Conservation (phyloP, 805 yeast species). For the Schizosaccharomyces japonicus region DNA sequence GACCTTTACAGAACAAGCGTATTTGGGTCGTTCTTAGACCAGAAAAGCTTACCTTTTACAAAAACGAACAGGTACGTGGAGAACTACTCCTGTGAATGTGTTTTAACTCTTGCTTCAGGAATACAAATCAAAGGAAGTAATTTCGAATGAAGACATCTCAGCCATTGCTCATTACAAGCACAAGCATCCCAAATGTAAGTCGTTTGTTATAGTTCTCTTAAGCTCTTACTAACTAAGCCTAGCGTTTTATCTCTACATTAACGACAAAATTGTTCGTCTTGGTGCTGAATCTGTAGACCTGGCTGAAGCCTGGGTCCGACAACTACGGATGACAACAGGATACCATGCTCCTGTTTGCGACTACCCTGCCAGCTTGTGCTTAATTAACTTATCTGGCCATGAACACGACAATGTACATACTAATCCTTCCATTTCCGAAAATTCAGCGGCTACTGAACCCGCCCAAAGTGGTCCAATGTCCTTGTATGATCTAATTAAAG, state of each 20-base stretch:
- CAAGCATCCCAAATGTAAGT: slow-evolving; percentile 6
- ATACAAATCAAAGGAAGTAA: slow-evolving; percentile 15
- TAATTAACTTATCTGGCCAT: not conserved
- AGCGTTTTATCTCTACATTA: slow-evolving; percentile 16
- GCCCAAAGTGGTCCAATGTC: too few relatives aligned
- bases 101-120: slow-evolving; percentile 10
- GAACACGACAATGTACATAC: slow-evolving; percentile 8
- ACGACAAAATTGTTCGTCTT: slow-evolving; percentile 14
- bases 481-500: too few relatives aligned
- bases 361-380: not conserved
- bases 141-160: slow-evolving; percentile 15
- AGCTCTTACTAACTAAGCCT: not conserved
- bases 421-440: too few relatives aligned
- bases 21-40: slow-evolving; percentile 19
- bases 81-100: not conserved
- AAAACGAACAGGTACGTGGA: slow-evolving; percentile 13
- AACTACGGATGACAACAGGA: not conserved
- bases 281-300: slow-evolving; percentile 13
- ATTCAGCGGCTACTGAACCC: too few relatives aligned
- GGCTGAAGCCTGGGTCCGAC: slow-evolving; percentile 15
- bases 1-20: slow-evolving; percentile 7
- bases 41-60: slow-evolving; percentile 15
- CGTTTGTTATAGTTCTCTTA: slow-evolving; percentile 7
- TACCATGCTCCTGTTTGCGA: not conserved
- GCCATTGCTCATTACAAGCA: slow-evolving; percentile 15